Base-by-base conservation (phyloP, 345 rosid species). In the Corchorus olitorius region DNA sequence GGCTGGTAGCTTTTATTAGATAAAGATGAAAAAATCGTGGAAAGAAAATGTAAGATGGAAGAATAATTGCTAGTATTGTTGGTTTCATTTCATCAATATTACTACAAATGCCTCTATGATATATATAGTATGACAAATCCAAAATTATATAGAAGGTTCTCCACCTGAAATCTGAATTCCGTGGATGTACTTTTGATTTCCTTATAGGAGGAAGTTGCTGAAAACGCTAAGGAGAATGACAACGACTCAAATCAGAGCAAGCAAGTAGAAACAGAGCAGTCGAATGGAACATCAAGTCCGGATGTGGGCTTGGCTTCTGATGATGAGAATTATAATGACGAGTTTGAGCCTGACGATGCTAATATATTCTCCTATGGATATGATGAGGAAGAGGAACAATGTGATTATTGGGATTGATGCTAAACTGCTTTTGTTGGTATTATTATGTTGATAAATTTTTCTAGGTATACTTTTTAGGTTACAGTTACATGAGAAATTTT, bases 301-400 rank as follows among this genome's bases (percentile, higher is more conserved):
- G 62, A 70, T 17, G 60, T 70, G 45, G 48, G 5, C 52, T 52
- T 52, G 43, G 6, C 43, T 39, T 39, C 43, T 39, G 60, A 70
- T 46, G 73, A 34, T 16, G 73, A 69, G 59, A 50, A 15, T 52
- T 50, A 33, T 8, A 50, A 46, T 52, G 73, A 34, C 12, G 74
- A 70, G 46, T 11, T 35, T 50, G 59, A 70, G 60, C 22, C 8
- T 3, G 48, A 52, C 5, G 34, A 70, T 52, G 33, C 48, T 17
- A 9, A 52, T 52, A 8, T 34, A 52, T 52, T 34, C 46, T 52
- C 59, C 1, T 69, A 8, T 13, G 19, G 16, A 27, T 5, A 49
- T 1, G 60, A 52, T 1, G 60, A 52, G 48, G 73, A 70, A 17
- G 60, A 70, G 45, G 73, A 55, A 8, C 12, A 52, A 19, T 33